phyloP scores from a whole-genome alignment of 257 asterid genomes.

The Ophiorrhiza pumila region DNA sequence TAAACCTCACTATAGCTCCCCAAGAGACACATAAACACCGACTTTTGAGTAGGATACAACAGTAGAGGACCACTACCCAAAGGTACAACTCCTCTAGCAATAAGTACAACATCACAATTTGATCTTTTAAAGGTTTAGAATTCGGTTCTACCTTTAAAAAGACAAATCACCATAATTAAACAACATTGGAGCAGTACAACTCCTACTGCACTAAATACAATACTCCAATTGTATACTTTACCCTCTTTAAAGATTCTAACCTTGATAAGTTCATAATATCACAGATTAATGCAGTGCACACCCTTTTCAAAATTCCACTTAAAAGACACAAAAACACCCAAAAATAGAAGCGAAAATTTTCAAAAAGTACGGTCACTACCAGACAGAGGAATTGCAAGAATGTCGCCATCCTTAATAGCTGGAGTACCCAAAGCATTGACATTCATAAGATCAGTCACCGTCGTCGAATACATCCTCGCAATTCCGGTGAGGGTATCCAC shows the following conservation, averaged over 20 bases:
- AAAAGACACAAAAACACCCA: not conserved
- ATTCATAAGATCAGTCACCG: slow-evolving; percentile 81
- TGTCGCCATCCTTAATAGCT: slow-evolving; percentile 70
- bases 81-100: not conserved
- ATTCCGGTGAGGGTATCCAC: slow-evolving; percentile 73
- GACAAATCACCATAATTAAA: not conserved
- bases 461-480: slow-evolving; percentile 65
- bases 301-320: not conserved
- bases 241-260: not conserved
- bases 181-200: not conserved
- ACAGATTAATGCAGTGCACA: not conserved
- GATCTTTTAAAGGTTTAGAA: no score
- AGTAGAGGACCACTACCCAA: not conserved
- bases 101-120: not conserved
- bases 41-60: not conserved
- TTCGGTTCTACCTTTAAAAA: no score
- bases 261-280: not conserved
- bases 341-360: not conserved
- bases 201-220: not conserved
- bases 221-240: not conserved
- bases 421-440: slow-evolving; percentile 67
- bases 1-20: no score
- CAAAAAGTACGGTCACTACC: slow-evolving; percentile 30
- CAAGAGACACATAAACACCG: not conserved
- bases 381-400: slow-evolving; percentile 83